Conservation (phyloP, 352 stramenopile genomes). For the Pythium phragmitis region DNA sequence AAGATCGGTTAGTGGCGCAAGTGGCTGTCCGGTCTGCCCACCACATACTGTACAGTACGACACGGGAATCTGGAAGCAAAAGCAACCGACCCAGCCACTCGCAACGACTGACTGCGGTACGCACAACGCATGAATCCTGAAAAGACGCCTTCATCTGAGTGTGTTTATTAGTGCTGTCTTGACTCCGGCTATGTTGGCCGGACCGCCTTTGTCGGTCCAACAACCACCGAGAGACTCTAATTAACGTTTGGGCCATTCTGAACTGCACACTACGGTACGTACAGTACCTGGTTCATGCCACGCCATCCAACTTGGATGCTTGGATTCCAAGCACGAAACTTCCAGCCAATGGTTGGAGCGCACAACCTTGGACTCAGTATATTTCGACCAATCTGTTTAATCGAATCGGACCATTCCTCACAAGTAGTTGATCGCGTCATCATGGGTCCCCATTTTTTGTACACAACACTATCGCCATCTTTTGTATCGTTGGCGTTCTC, state of each 20-base stretch:
- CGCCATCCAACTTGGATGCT: background rate
- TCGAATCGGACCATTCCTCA: slow-evolving; percentile 12
- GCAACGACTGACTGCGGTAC: too few relatives aligned
- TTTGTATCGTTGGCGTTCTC: slow-evolving; percentile 17
- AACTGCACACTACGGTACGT: too few relatives aligned
- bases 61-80: too few relatives aligned
- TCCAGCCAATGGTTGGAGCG: slow-evolving; percentile 2
- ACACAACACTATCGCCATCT: slow-evolving; percentile 4
- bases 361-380: background rate
- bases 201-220: too few relatives aligned
- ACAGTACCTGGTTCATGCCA: background rate
- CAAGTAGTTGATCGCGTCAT: slow-evolving; percentile 11
- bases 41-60: background rate
- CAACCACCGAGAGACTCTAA: too few relatives aligned
- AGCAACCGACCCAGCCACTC: too few relatives aligned
- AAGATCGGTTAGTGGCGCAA: slow-evolving; percentile 3
- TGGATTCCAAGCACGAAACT: slow-evolving; percentile 5
- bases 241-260: too few relatives aligned
- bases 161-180: too few relatives aligned
- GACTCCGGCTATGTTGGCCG: too few relatives aligned
- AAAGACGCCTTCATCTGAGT: too few relatives aligned
- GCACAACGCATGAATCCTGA: too few relatives aligned
- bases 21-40: background rate
- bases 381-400: slow-evolving; percentile 24
- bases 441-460: slow-evolving; percentile 5